phyloP scores from a whole-genome alignment of 75 land plant genomes.

The Sequoiadendron giganteum region DNA sequence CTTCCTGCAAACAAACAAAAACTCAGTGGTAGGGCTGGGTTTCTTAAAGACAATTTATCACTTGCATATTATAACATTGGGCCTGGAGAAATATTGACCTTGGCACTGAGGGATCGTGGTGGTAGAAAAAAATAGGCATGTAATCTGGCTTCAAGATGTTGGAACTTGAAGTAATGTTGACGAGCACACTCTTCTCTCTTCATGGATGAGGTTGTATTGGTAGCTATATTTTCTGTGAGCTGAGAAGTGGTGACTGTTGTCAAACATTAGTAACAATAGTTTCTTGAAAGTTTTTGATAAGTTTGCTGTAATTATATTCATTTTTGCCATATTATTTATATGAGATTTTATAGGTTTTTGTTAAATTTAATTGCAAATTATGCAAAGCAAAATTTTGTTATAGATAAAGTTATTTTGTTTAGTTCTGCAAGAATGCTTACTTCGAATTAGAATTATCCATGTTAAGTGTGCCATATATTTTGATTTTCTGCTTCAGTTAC shows the following conservation, averaged over 20 bases:
- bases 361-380: no score
- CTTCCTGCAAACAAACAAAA: conserved; percentile 97
- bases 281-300: neutral
- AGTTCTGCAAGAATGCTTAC: neutral
- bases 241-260: neutral
- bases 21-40: conserved; percentile 83
- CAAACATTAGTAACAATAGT: neutral
- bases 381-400: no score
- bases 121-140: conserved; percentile 73
- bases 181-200: neutral
- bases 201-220: neutral
- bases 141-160: neutral
- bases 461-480: neutral
- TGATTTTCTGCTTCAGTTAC: neutral
- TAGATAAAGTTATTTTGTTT: neutral
- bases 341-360: no score
- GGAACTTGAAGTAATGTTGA: neutral
- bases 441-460: neutral
- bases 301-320: neutral
- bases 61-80: conserved; percentile 93
- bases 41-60: conserved; percentile 88
- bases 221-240: neutral
- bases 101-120: conserved; percentile 96
- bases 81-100: conserved; percentile 72
- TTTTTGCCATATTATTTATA: neutral